These are phyloP conservation scores for Setaria italica DNA, from an alignment of 202 grass and related monocot species.

Conservation along the genomic window DNA sequence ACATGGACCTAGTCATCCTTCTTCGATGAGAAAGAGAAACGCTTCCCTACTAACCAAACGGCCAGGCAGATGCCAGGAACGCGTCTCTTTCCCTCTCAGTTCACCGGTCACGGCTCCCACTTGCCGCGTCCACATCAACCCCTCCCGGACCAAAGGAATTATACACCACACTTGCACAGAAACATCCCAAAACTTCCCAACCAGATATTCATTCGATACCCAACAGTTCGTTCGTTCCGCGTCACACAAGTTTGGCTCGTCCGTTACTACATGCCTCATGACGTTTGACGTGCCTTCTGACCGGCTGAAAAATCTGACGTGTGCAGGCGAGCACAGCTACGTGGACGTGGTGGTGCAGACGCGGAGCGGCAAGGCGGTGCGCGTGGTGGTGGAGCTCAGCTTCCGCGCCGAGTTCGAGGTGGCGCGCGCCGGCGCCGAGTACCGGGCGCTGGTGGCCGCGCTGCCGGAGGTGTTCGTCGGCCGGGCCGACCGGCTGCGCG, in stretches of 20 bases:
- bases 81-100: conserved; percentile 11
- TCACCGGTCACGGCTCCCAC: neutral
- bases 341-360: conserved; percentile 74
- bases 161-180: conserved; percentile 14
- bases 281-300: neutral
- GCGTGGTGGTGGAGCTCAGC: conserved; percentile 76
- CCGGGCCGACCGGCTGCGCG: conserved; percentile 67
- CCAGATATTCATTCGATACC: neutral
- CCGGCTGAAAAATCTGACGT: neutral
- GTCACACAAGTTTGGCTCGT: neutral
- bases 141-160: neutral
- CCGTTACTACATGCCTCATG: neutral
- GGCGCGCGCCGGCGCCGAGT: conserved; percentile 69
- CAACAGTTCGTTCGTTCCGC: neutral
- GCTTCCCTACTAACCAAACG: neutral
- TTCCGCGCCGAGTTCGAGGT: conserved; percentile 85
- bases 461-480: conserved; percentile 81
- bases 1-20: conserved; percentile 39
- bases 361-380: conserved; percentile 62
- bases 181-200: neutral
- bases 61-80: conserved; percentile 25
- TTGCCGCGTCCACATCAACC: conserved; percentile 4
- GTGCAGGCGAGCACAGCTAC: conserved; percentile 84
- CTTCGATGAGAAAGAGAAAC: neutral
- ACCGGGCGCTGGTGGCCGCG: conserved; percentile 63